Evolutionary conservation across 2,329 filamentous ascomycete species (phyloP).

Genomic region (Trichophyton mentagrophytes): DNA sequence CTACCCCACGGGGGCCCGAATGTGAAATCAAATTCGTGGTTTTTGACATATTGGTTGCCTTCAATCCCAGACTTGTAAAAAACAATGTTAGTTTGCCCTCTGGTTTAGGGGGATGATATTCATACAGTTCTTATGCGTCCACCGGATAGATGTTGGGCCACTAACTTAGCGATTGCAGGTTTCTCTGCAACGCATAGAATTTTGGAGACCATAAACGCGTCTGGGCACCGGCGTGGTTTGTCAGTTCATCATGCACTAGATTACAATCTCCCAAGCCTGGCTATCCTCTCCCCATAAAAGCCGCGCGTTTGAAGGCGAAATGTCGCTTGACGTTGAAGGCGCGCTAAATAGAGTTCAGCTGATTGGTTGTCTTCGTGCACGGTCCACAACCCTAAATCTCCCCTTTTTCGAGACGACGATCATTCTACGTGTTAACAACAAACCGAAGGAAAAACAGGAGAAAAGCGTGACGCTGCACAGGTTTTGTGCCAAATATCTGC

Average conservation of each 20-base stretch:
- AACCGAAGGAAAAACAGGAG: background rate
- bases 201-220: constrained; percentile 32
- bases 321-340: background rate
- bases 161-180: constrained; percentile 89
- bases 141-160: constrained; percentile 77
- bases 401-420: background rate
- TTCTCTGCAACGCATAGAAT: constrained; percentile 74
- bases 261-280: background rate
- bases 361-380: background rate
- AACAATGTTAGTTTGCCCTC: background rate
- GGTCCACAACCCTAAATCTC: constrained; percentile 8
- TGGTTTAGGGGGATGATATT: constrained; percentile 10
- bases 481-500: constrained; percentile 4
- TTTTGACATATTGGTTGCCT: constrained; percentile 71
- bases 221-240: background rate
- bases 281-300: background rate
- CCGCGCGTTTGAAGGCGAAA: background rate
- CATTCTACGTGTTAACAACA: constrained; percentile 6
- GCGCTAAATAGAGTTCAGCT: background rate
- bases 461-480: background rate
- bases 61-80: constrained; percentile 25
- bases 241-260: background rate
- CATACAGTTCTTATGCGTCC: constrained; percentile 58
- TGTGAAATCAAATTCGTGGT: constrained; percentile 82
- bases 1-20: constrained; percentile 70